Conservation (phyloP, 2,329 filamentous ascomycete genomes). For the Talaromyces albobiverticillius region DNA sequence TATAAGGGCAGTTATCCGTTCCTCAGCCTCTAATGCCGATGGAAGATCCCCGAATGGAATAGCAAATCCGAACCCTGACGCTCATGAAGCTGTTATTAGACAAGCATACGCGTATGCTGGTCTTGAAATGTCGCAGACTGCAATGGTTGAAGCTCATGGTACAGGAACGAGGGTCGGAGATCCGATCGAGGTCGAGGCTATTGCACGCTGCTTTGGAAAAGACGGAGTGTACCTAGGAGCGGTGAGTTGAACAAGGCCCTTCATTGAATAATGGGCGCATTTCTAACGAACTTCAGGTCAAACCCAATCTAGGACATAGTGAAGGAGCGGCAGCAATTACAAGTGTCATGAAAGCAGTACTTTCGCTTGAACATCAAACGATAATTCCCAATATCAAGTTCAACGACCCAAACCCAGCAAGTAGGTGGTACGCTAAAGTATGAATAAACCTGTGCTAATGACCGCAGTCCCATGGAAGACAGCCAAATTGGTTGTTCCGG, state of each 20-base stretch:
- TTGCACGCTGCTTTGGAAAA: neutral
- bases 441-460: neutral
- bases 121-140: constrained; percentile 21
- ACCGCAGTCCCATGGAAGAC: constrained; percentile 14
- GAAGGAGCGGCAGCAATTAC: constrained; percentile 29
- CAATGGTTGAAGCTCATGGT: constrained; percentile 41
- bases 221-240: neutral
- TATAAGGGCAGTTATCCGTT: constrained; percentile 35
- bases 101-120: constrained; percentile 33
- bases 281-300: constrained; percentile 20
- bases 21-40: constrained; percentile 28
- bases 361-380: constrained; percentile 36
- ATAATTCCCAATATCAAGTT: constrained; percentile 27
- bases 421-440: constrained; percentile 16
- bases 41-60: constrained; percentile 26
- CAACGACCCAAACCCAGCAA: constrained; percentile 23
- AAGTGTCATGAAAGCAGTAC: constrained; percentile 24
- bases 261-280: neutral
- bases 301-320: constrained; percentile 32
- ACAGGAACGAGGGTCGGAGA: constrained; percentile 31
- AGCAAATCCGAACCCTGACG: constrained; percentile 27
- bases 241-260: neutral
- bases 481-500: constrained; percentile 16
- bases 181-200: constrained; percentile 15
- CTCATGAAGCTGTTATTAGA: constrained; percentile 37